phyloP scores from a whole-genome alignment of 331 rosid genomes.

The Acacia concinna region DNA sequence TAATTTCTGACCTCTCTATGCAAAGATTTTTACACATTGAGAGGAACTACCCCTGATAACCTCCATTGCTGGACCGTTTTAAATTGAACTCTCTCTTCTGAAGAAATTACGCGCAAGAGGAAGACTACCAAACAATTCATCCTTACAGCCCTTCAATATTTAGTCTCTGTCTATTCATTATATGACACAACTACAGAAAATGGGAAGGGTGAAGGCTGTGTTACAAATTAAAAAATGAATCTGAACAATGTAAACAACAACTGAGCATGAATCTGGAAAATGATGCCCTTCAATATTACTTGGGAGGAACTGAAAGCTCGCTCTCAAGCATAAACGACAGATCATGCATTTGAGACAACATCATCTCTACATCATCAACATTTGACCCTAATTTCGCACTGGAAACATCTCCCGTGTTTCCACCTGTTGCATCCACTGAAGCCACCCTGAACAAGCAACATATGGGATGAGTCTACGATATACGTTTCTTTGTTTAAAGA shows the following conservation, averaged over 20 bases:
- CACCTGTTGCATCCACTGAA: constrained; percentile 36
- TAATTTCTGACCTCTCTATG: neutral
- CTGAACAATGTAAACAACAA: constrained; percentile 24
- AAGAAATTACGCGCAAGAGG: neutral
- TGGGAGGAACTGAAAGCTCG: constrained; percentile 66
- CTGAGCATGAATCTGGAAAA: neutral
- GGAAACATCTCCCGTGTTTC: constrained; percentile 37
- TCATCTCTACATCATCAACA: constrained; percentile 51
- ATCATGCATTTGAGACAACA: constrained; percentile 84
- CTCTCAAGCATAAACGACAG: constrained; percentile 86
- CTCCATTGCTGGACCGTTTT: neutral
- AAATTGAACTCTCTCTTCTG: neutral
- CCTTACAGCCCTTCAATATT: neutral
- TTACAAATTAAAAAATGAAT: constrained; percentile 30
- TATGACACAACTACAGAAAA: constrained; percentile 7
- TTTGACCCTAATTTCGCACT: constrained; percentile 42
- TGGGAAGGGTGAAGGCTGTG: constrained; percentile 14
- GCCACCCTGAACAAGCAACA: constrained; percentile 54
- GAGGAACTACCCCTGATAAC: neutral
- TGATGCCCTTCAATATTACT: constrained; percentile 36
- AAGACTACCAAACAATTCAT: neutral
- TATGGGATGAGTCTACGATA: constrained; percentile 8
- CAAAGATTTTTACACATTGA: neutral
- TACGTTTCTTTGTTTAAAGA: constrained; percentile 10
- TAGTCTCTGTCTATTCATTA: neutral